Percentiles rank a stretch among this genome's conserved stretches.
Conservation (phyloP, 768 basidiomycete genomes). For the Termitomyces sp. region DNA sequence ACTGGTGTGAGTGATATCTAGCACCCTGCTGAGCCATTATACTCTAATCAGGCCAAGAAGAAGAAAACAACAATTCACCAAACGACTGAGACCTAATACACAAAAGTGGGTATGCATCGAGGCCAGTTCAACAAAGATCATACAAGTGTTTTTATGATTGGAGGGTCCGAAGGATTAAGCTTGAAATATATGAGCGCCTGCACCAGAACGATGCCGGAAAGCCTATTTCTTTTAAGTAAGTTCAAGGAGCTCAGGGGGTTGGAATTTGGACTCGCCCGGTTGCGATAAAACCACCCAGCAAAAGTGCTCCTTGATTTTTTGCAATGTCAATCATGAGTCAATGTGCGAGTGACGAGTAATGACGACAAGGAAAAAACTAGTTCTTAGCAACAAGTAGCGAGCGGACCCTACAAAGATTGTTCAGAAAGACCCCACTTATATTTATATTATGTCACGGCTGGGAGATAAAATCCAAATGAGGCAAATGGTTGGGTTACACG, state of each 20-base stretch:
- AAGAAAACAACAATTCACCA: constrained; percentile 21
- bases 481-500: too few species aligned
- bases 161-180: constrained; percentile 26
- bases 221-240: constrained; percentile 7
- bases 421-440: too few species aligned
- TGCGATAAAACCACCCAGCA: constrained; percentile 35
- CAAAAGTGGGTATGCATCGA: not conserved
- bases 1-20: constrained; percentile 22
- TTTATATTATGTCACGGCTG: too few species aligned
- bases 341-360: too few species aligned
- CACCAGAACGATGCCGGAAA: constrained; percentile 32
- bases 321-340: constrained; percentile 24
- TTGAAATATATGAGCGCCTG: constrained; percentile 33
- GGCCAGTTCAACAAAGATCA: not conserved
- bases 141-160: constrained; percentile 25
- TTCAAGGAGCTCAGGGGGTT: too few species aligned
- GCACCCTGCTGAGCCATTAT: constrained; percentile 12
- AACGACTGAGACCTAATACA: constrained; percentile 26
- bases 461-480: too few species aligned
- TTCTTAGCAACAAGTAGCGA: too few species aligned
- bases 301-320: constrained; percentile 33
- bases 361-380: too few species aligned
- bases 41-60: not conserved
- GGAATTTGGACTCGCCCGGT: constrained; percentile 22
- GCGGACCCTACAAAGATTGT: too few species aligned